Evolutionary conservation across 306 rosid genomes (phyloP), one percentile per base, ranked within the genome.

Genomic region (Citrullus colocynthis): DNA sequence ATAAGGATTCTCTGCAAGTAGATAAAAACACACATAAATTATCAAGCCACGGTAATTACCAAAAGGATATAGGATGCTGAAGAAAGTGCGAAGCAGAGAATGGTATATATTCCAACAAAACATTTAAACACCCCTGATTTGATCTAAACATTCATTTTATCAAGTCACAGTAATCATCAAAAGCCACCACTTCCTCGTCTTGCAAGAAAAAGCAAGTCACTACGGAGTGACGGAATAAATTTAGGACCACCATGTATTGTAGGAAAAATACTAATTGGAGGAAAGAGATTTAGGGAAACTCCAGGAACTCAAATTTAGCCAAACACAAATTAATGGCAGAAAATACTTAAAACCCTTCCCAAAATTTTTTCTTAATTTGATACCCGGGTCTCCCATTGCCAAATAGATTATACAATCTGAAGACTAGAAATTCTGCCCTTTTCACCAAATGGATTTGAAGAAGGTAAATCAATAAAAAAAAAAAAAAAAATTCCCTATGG

Each of bases 1-100:
- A 81, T 95, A 95, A 82, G 99, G 91, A 84, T 92, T 94, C 88
- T 95, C 99, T 92, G 91, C 88, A 90, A 84, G 80, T 76, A 86
- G 83, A 21, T 78, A 66, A 76, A 81, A 78, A 79, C 78, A 78
- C 42, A 58, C 79, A 80, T 77, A 79, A 77, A 56, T 61, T 7
- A 61, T 56, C 24, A 83, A 55, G 74, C 49, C 41, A 6, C 57
- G 18, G 24, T 12, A 48, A n/a, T 34, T 10, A 78, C 18, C 13
- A 5, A 54, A 36, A 18, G 39, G 57, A 64, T 18, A 41, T 58
- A 9, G 20, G 44, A 59, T 20, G 21, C 80, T 60, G 6, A 77
- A 77, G 18, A 77, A 77, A 45, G 58, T 56, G 61, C 39, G 57
- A 28, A 77, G 24, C 54, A 82, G 16, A 48, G 28, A 55, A 69